Percentiles rank a stretch among this genome's conserved stretches.
Evolutionary conservation across 192 early-diverging fungal genomes (phyloP).

Genomic region (Phycomyces nitens): DNA sequence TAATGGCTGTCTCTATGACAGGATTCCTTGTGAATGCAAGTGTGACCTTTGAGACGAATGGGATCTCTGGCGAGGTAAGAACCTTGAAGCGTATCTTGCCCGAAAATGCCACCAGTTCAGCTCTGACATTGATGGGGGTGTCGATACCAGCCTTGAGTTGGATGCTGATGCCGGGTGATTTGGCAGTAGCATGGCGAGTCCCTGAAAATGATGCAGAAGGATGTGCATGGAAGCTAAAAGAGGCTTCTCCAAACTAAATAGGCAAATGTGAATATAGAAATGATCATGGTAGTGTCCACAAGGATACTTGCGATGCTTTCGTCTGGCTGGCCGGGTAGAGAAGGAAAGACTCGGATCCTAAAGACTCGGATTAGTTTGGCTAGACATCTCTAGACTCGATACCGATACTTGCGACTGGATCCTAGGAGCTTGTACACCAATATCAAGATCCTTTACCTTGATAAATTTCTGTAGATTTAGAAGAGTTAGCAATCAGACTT

Average conservation of each 20-base stretch:
- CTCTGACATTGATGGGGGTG: slow-evolving; percentile 16
- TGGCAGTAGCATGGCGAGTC: neutral
- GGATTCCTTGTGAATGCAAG: slow-evolving; percentile 27
- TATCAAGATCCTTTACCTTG: slow-evolving; percentile 31
- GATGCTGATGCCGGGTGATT: slow-evolving; percentile 16
- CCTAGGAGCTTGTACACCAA: slow-evolving; percentile 32
- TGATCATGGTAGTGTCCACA: too few species aligned
- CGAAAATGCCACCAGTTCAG: slow-evolving; percentile 20
- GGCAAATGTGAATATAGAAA: neutral
- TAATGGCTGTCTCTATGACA: slow-evolving; percentile 25
- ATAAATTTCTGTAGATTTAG: slow-evolving; percentile 17
- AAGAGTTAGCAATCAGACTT: too few species aligned
- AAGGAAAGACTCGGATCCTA: slow-evolving; percentile 27
- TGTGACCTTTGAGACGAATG: slow-evolving; percentile 23
- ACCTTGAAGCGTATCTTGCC: slow-evolving; percentile 31
- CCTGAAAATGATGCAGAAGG: slow-evolving; percentile 16
- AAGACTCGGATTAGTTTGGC: too few species aligned
- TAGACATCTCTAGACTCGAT: too few species aligned
- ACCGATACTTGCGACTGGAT: slow-evolving; percentile 19
- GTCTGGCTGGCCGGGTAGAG: slow-evolving; percentile 20
- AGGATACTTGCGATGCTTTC: slow-evolving; percentile 19
- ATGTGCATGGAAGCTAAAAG: slow-evolving; percentile 23
- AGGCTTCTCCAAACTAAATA: slow-evolving; percentile 25
- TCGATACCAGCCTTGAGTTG: slow-evolving; percentile 25
- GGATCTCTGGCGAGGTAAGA: slow-evolving; percentile 26